Evolutionary conservation across 2,329 filamentous ascomycete species (phyloP), one percentile per base, ranked within the genome.

Genomic region (Fusarium subglutinans): DNA sequence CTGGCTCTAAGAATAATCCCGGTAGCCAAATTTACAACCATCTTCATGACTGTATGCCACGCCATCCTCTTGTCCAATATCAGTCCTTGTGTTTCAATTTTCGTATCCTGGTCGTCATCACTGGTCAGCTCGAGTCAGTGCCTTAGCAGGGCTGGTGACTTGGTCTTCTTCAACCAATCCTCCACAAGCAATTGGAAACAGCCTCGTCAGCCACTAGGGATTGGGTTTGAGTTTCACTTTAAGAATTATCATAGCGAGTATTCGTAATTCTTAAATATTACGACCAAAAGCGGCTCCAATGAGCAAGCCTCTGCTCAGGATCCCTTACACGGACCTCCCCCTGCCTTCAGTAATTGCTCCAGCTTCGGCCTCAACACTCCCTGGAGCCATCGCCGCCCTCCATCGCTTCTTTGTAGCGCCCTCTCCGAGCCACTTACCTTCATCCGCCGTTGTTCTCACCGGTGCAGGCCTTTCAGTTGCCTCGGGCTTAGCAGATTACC

Each of bases 401-500:
- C 85, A 89, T 37, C 87, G 89, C 65, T 98, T 99, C 84, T 88
- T 99, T 71, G 87, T 88, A 57, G 85, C 91, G 11, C 87, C 89
- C 24, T 83, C 90, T 22, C 86, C 89, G 17, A 79, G 80, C 12
- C 83, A 85, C 51, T 83, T 89, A 24, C 84, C 85, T 26, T 78
- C 84, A 41, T 82, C 83, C 33, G 88, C 87, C 15, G 85, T 87
- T 62, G 83, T 87, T 77, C 86, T 86, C 84, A 92, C 95, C 0
- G 96, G 96, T 17, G 96, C 96, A 6, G 96, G 96, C 6, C 93
- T 99, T 57, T 98, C 94, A 4, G 96, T 98, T 14, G 94, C 95
- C 8, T 98, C 94, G 17, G 96, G 96, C 0, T 88, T 99, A 38
- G 93, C 96, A 37, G 96, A 99, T 83, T 99, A 99, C 82, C 88